These are phyloP conservation scores for Babesia sp. DNA, from an alignment of 169 alveolate genomes.

Conservation along the genomic window DNA sequence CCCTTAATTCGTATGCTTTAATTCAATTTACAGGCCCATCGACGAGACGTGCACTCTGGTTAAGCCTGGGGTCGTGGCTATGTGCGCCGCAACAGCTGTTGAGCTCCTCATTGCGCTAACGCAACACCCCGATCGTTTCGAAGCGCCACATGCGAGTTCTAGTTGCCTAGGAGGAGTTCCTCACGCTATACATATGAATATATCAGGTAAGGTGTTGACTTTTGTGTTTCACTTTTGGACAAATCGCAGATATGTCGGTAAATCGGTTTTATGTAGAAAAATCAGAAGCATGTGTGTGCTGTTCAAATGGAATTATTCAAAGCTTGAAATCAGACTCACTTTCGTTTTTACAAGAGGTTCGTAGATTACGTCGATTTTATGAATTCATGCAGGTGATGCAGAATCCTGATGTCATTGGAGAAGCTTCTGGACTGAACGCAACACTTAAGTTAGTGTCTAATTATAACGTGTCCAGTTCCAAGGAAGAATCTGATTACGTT, in stretches of 20 bases:
- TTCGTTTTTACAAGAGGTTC: constrained; percentile 51
- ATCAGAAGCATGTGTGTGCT: constrained; percentile 71
- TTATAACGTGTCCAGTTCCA: not conserved
- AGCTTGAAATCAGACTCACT: constrained; percentile 37
- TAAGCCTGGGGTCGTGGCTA: constrained; percentile 68
- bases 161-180: constrained; percentile 76
- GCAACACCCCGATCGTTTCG: constrained; percentile 67
- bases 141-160: constrained; percentile 58
- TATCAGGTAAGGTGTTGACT: constrained; percentile 45
- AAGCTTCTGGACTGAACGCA: constrained; percentile 31
- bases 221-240: not conserved
- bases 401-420: constrained; percentile 22
- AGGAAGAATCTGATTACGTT: constrained; percentile 13
- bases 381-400: constrained; percentile 21
- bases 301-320: constrained; percentile 62
- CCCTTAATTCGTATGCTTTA: too few relatives aligned
- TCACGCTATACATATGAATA: constrained; percentile 64
- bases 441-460: not conserved
- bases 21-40: constrained; percentile 50
- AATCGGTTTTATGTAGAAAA: constrained; percentile 56
- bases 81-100: constrained; percentile 71
- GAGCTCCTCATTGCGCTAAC: constrained; percentile 71
- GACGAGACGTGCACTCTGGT: constrained; percentile 76
- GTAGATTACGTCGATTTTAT: not conserved
- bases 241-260: constrained; percentile 37